Evolutionary conservation across 2,329 filamentous ascomycete species (phyloP), one percentile per base, ranked within the genome.

Genomic region (Fusarium longipes): DNA sequence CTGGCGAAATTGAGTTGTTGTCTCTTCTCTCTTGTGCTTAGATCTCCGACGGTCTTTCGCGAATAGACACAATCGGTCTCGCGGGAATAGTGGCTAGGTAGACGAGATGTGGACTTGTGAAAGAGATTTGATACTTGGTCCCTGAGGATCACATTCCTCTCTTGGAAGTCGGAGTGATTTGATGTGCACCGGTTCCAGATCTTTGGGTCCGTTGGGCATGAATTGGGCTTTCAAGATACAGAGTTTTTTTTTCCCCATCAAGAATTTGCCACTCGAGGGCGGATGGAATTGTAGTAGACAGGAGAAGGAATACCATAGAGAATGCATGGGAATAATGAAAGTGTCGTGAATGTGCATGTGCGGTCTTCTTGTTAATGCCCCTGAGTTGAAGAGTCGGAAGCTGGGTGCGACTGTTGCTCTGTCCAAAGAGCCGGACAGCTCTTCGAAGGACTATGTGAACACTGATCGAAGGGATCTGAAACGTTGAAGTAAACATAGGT

Each of bases 121-220:
- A 14, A 22, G 45, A 45, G 42, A 14, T 20, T 58, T 33, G 38
- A 22, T 36, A 22, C 54, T 35, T 42, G 61, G 61, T 44, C 18
- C 54, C 56, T 40, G 65, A 53, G 62, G 59, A 67, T 67, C 65
- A 52, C 7, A 35, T 68, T 61, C 65, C 65, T 57, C n/a, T 57
- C 59, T 52, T 24, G 58, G 64, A 67, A 60, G 27, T 27, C 38
- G 55, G 59, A 64, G 51, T 35, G 47, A 45, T 52, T 47, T 50
- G 36, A 64, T 48, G 22, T 40, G n/a, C 63, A 20, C 33, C 22
- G 48, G 39, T 64, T 56, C 64, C 60, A 68, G 64, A 68, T 56
- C 50, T 33, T 30, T 61, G 65, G 65, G 60, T 61, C 38, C 29
- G 47, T 68, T 68, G 55, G 65, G 65, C 55, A 68, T 56, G 50